phyloP scores from a whole-genome alignment of 768 basidiomycete genomes.

The Dioszegia aurantiaca region DNA sequence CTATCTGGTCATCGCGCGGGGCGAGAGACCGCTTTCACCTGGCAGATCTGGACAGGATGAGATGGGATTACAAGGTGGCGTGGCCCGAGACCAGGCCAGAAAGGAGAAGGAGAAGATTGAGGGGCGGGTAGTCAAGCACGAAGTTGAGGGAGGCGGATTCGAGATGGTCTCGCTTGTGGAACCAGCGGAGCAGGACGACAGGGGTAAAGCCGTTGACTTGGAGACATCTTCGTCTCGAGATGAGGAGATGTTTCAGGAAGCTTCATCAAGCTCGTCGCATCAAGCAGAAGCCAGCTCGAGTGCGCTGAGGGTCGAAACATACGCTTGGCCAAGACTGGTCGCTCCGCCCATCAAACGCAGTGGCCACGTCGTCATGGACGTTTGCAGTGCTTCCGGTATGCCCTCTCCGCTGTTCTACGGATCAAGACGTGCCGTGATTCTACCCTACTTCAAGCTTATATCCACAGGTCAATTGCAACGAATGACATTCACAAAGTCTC shows the following conservation, averaged over 20 bases:
- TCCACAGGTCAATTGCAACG: slow-evolving; percentile 82
- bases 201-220: too few species aligned
- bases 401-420: background rate
- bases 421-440: background rate
- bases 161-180: slow-evolving; percentile 34
- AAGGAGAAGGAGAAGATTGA: slow-evolving; percentile 30
- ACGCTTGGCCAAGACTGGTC: slow-evolving; percentile 83
- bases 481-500: slow-evolving; percentile 83
- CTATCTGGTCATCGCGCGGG: slow-evolving; percentile 83
- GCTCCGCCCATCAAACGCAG: slow-evolving; percentile 87
- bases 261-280: too few species aligned
- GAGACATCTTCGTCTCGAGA: too few species aligned
- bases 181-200: too few species aligned
- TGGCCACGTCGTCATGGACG: slow-evolving; percentile 87
- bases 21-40: slow-evolving; percentile 59
- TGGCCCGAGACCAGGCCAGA: slow-evolving; percentile 38
- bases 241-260: too few species aligned
- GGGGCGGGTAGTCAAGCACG: slow-evolving; percentile 29
- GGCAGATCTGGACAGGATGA: background rate
- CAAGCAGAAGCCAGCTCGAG: too few species aligned
- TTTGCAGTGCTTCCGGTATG: slow-evolving; percentile 76
- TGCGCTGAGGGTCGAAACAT: slow-evolving; percentile 69
- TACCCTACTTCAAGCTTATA: background rate
- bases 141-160: slow-evolving; percentile 56
- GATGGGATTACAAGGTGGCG: slow-evolving; percentile 35